Conservation (phyloP, 208 protist genomes). For the Crithidia brevicula region DNA sequence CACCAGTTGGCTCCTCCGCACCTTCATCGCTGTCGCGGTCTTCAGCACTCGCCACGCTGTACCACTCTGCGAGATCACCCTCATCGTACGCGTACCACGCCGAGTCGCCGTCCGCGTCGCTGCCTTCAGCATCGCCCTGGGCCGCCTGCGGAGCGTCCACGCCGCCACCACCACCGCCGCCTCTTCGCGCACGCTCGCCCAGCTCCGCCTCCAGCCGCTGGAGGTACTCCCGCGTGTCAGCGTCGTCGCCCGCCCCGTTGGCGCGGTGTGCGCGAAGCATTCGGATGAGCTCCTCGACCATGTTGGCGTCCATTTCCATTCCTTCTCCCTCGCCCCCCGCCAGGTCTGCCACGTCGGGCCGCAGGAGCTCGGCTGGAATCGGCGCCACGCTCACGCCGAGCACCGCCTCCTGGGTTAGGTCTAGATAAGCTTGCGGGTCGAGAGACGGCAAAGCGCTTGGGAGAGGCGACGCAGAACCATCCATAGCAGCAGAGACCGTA, state of each 20-base stretch:
- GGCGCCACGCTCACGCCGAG: conserved; percentile 41
- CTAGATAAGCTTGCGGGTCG: conserved; percentile 21
- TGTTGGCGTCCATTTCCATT: conserved; percentile 2
- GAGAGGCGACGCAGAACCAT: not conserved
- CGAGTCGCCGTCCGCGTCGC: not conserved
- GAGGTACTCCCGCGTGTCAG: conserved; percentile 8
- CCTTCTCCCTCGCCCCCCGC: conserved; percentile 3
- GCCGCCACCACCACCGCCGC: not conserved
- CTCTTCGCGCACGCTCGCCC: not conserved
- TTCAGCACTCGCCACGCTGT: conserved; percentile 29
- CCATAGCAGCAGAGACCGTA: too few species aligned
- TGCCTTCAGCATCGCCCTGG: not conserved
- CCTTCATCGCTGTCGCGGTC: not conserved
- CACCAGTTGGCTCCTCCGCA: not conserved
- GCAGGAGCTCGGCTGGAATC: conserved; percentile 61
- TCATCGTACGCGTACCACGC: conserved; percentile 21
- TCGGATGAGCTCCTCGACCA: conserved; percentile 28
- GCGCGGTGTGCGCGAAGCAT: conserved; percentile 20
- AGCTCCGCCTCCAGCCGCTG: conserved; percentile 16
- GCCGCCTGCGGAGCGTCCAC: too few species aligned
- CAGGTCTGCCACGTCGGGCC: conserved; percentile 28
- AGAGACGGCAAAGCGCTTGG: conserved; percentile 5
- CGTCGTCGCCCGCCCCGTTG: conserved; percentile 8
- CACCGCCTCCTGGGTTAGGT: conserved; percentile 45
- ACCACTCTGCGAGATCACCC: conserved; percentile 24